Base-by-base conservation (phyloP, 2,329 filamentous ascomycete genomes). In the Aureobasidium subglaciale region DNA sequence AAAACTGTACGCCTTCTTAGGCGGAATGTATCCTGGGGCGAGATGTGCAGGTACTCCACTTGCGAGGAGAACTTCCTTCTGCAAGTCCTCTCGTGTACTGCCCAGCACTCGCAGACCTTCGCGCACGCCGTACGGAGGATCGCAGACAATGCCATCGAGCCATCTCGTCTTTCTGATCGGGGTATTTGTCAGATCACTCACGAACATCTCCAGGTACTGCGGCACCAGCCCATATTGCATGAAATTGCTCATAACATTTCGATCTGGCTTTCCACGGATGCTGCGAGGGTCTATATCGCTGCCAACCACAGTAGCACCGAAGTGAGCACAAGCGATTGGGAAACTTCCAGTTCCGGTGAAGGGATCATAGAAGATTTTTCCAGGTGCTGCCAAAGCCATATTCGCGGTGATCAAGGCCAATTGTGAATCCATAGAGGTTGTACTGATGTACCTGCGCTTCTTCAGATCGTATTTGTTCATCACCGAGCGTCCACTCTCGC, bases 271-370 rank as follows among this genome's bases (percentile, higher is more conserved):
- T 1, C 92, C 92, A 40, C 91, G 80, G 52, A 97, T 89, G 62
- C 86, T 90, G 15, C 93, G 81, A 1, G 90, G 90, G 68, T 99
- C 93, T 58, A 99, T 96, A 70, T 99, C 93, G 63, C 88, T 92
- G 5, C 93, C 93, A 67, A 89, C 86, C 0, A 85, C 83, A 13
- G 87, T 69, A 1, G 91, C 90, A 1, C 93, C 93, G 64, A 95
- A 96, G 70, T 96, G 87, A 1, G 91, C 87, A 63, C 88, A 92
- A 0, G 93, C 90, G 22, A 99, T 76, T 1, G 90, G 87, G 66
- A 99, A 97, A 54, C 90, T 92, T 5, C 92, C 93, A 0, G 93
- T 97, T 4, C 93, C 93, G 58, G 93, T 90, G 67, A 99, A 99
- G 0, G 93, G 93, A 63, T 99, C 93, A 65, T 92, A 96, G 64